Percentiles rank a stretch among this genome's conserved stretches.
Evolutionary conservation across 1,284 basidiomycete genomes (phyloP).

Genomic region (Trichosporon sp.): DNA sequence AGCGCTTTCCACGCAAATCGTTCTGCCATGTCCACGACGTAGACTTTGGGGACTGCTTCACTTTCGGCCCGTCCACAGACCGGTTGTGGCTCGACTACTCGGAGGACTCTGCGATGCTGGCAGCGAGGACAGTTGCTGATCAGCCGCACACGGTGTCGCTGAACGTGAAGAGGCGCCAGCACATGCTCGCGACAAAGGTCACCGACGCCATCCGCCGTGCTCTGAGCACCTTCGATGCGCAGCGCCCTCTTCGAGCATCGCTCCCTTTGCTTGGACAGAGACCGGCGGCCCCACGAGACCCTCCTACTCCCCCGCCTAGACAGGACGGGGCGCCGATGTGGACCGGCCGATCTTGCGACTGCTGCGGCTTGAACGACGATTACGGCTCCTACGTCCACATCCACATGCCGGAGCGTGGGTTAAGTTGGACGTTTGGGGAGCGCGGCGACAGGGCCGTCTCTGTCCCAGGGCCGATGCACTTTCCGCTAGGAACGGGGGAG

Average conservation of each 20-base stretch:
- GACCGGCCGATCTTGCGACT: background rate
- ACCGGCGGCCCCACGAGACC: background rate
- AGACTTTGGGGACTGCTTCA: slow-evolving; percentile 3
- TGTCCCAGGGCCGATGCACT: too few relatives aligned
- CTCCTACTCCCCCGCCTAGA: background rate
- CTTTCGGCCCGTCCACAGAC: background rate
- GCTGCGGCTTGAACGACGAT: background rate
- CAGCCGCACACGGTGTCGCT: background rate
- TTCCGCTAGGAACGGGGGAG: too few relatives aligned
- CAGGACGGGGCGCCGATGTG: background rate
- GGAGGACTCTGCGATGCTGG: background rate
- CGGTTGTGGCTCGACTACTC: background rate
- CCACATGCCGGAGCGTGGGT: background rate
- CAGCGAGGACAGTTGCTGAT: background rate
- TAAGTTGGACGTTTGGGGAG: background rate
- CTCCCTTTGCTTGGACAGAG: background rate
- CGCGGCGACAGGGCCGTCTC: background rate
- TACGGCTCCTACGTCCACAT: background rate
- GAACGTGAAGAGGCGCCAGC: too few relatives aligned
- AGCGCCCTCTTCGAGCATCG: too few relatives aligned
- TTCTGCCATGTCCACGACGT: background rate
- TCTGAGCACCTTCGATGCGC: too few relatives aligned
- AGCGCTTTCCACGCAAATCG: background rate
- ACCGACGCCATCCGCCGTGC: too few relatives aligned
- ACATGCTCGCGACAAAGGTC: too few relatives aligned